These are phyloP conservation scores for Cordyceps tenuipes DNA, from an alignment of 2,329 filamentous ascomycete genomes.

Conservation along the genomic window DNA sequence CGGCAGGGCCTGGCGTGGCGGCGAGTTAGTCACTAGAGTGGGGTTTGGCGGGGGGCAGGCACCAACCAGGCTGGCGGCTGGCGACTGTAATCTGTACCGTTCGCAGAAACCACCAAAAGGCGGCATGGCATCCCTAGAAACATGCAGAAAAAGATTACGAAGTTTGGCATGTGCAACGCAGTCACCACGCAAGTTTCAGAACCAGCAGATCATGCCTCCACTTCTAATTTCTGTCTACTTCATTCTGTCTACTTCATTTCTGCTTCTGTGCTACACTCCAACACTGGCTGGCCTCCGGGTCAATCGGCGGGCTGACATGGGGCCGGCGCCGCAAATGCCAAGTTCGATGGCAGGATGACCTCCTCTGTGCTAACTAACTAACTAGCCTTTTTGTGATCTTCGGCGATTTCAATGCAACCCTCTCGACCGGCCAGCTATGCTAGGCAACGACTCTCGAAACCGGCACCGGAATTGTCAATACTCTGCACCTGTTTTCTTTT, in stretches of 20 bases:
- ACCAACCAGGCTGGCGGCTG: not conserved
- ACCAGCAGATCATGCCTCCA: too few relatives aligned
- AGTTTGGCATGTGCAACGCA: too few relatives aligned
- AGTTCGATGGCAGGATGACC: not conserved
- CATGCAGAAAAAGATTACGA: not conserved
- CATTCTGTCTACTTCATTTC: not conserved
- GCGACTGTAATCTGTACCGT: not conserved
- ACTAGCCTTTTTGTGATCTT: not conserved
- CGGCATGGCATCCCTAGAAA: not conserved
- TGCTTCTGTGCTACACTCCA: not conserved
- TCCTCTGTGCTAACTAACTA: not conserved
- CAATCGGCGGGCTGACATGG: conserved; percentile 8
- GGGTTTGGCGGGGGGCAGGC: not conserved
- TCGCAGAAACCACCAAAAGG: not conserved
- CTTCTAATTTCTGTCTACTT: not conserved
- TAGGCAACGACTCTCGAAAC: not conserved
- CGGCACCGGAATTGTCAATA: not conserved
- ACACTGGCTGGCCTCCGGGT: not conserved
- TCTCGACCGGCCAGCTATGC: not conserved
- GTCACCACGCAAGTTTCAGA: too few relatives aligned
- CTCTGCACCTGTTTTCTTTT: not conserved
- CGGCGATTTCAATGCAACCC: not conserved
- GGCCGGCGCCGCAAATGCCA: not conserved
- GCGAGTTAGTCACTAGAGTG: conserved; percentile 9
- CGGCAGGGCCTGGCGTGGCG: conserved; percentile 6